A percentile compares a stretch with the other conserved stretches of the same genome.
These are phyloP conservation scores for Eutrema yunnanense DNA, from an alignment of 345 rosid species.

Conservation along the genomic window DNA sequence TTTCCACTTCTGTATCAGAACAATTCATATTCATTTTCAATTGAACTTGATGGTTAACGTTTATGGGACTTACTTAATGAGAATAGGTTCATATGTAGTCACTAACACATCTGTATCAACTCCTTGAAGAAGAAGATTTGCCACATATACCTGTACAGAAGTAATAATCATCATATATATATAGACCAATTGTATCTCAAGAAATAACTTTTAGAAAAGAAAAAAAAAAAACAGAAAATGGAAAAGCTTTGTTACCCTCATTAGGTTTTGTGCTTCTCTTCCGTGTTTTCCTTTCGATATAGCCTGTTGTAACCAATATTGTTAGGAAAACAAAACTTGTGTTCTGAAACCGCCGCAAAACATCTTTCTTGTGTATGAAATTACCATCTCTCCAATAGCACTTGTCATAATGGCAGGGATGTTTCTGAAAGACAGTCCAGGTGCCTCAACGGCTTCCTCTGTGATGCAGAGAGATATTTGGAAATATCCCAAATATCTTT, in stretches of 20 bases:
- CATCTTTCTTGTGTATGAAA: not conserved
- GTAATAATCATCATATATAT: not conserved
- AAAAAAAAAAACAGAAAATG: not conserved
- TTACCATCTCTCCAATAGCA: slow-evolving; percentile 82
- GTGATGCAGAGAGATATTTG: too few species aligned
- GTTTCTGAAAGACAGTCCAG: slow-evolving; percentile 41
- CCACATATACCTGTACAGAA: slow-evolving; percentile 33
- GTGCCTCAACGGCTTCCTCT: slow-evolving; percentile 39
- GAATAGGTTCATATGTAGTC: slow-evolving; percentile 58
- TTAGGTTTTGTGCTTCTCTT: slow-evolving; percentile 74
- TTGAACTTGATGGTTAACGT: not conserved
- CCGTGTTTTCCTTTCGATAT: slow-evolving; percentile 82
- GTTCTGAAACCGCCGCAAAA: not conserved
- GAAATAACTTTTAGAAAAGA: not conserved
- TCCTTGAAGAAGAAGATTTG: slow-evolving; percentile 65
- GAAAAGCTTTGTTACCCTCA: slow-evolving; percentile 35
- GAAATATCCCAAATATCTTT: too few species aligned
- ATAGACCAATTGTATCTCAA: not conserved
- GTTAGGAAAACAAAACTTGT: not conserved
- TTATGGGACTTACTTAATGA: slow-evolving; percentile 47
- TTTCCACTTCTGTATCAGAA: not conserved
- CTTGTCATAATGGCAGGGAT: slow-evolving; percentile 44
- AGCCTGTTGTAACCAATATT: slow-evolving; percentile 29
- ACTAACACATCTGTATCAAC: slow-evolving; percentile 63
- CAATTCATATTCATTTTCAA: not conserved